Evolutionary conservation across 2,329 filamentous ascomycete species (phyloP).

Genomic region (Aureobasidium pullulans): DNA sequence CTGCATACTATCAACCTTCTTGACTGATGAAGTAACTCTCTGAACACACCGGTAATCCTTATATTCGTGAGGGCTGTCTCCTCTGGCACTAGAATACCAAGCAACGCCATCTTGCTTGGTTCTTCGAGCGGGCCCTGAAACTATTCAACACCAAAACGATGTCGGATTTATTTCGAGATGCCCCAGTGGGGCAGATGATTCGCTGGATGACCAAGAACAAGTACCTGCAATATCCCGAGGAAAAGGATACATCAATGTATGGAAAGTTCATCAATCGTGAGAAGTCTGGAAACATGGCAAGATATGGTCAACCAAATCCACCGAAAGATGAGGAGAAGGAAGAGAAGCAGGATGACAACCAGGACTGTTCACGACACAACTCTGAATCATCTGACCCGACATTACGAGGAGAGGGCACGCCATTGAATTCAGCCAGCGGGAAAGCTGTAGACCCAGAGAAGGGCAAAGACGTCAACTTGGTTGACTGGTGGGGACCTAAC

Average conservation of each 20-base stretch:
- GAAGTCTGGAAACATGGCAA: conserved; percentile 42
- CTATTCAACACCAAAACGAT: not conserved
- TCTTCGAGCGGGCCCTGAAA: not conserved
- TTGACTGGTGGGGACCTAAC: conserved; percentile 45
- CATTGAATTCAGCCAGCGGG: conserved; percentile 34
- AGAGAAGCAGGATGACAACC: not conserved
- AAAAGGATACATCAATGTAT: conserved; percentile 42
- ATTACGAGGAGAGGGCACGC: conserved; percentile 18
- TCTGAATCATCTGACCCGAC: conserved; percentile 11
- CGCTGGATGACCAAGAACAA: conserved; percentile 33
- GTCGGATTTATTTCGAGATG: conserved; percentile 37
- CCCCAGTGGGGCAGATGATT: conserved; percentile 33
- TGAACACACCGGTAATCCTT: not conserved
- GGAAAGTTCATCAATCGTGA: conserved; percentile 42
- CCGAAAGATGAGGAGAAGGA: conserved; percentile 21
- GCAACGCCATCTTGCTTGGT: not conserved
- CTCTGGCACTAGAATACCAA: not conserved
- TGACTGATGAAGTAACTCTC: not conserved
- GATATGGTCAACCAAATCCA: conserved; percentile 35
- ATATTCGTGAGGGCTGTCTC: not conserved
- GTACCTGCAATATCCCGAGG: conserved; percentile 39
- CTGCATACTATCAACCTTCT: not conserved
- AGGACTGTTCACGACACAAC: not conserved
- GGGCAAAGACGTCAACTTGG: conserved; percentile 42
- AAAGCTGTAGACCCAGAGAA: conserved; percentile 45